A percentile compares a stretch with the other conserved stretches of the same genome.
phyloP scores from a whole-genome alignment of 139 green algal genomes.

The Chlamydomonas sp. region DNA sequence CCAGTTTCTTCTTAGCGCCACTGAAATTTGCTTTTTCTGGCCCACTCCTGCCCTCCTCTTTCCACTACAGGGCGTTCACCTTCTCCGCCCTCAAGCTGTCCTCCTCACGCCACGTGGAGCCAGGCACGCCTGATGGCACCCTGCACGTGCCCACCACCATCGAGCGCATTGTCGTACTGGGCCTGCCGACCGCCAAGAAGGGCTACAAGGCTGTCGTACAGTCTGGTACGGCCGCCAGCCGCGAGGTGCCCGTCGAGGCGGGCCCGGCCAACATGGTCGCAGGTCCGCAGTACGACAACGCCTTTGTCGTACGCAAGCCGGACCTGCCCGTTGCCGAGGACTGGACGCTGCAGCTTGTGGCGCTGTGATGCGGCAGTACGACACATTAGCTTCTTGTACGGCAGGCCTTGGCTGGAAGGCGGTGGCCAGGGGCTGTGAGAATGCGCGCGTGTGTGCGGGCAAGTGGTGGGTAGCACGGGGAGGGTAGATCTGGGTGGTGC shows the following conservation, averaged over 20 bases:
- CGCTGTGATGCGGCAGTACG: not conserved
- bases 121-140: slow-evolving; percentile 13
- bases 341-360: slow-evolving; percentile 40
- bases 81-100: slow-evolving; percentile 42
- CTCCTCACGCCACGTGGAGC: slow-evolving; percentile 10
- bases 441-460: no score
- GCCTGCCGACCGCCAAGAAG: slow-evolving; percentile 38
- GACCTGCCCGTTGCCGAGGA: slow-evolving; percentile 31
- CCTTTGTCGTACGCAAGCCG: slow-evolving; percentile 40
- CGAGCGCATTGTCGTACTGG: slow-evolving; percentile 68
- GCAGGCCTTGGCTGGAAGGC: no score
- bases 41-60: not conserved
- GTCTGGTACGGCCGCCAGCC: not conserved
- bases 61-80: slow-evolving; percentile 38
- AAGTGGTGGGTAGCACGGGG: no score
- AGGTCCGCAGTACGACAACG: not conserved
- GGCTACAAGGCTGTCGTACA: slow-evolving; percentile 16
- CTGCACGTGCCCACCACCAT: slow-evolving; percentile 30
- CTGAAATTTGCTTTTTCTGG: no score
- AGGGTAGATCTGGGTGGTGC: no score
- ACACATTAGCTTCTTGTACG: no score
- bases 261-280: slow-evolving; percentile 13
- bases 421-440: no score
- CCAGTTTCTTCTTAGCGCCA: not conserved
- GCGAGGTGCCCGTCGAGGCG: slow-evolving; percentile 21